Conservation (phyloP, 202 grass and related monocot genomes). For the Brachypodium distachyon region DNA sequence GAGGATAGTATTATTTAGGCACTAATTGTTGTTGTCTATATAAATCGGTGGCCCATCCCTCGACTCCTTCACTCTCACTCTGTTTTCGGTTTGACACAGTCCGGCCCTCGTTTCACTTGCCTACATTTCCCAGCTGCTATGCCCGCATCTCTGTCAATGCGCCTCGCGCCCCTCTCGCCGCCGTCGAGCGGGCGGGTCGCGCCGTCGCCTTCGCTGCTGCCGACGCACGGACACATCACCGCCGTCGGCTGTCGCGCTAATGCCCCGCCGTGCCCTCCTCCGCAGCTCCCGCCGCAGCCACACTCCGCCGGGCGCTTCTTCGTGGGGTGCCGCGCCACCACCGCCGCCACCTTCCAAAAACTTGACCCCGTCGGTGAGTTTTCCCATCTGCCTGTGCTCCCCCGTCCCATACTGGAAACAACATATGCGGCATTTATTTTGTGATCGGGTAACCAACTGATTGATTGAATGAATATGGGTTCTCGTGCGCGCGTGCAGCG, state of each 20-base stretch:
- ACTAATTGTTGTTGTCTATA: too few relatives aligned
- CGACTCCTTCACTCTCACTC: too few relatives aligned
- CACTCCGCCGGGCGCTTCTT: too few relatives aligned
- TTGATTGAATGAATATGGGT: not conserved
- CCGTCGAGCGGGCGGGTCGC: not conserved
- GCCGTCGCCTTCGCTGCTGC: not conserved
- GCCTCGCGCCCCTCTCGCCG: not conserved
- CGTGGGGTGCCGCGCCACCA: constrained; percentile 4
- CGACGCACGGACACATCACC: not conserved
- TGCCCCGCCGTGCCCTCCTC: not conserved
- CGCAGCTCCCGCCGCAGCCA: too few relatives aligned
- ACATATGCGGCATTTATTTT: too few relatives aligned
- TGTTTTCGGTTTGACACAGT: too few relatives aligned
- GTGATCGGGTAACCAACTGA: not conserved
- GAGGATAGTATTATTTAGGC: too few relatives aligned
- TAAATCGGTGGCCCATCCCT: not conserved
- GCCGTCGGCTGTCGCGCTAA: too few relatives aligned
- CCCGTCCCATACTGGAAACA: not conserved
- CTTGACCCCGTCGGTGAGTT: constrained; percentile 39
- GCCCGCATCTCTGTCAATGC: constrained; percentile 25
- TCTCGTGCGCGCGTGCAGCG: not conserved
- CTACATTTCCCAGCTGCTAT: not conserved
- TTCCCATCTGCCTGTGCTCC: not conserved
- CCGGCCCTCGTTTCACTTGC: too few relatives aligned
- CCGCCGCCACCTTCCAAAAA: constrained; percentile 24